These are phyloP conservation scores for Paramicrosporidium saccamoebae DNA, from an alignment of 371 early-diverging fungal species.

Conservation along the genomic window DNA sequence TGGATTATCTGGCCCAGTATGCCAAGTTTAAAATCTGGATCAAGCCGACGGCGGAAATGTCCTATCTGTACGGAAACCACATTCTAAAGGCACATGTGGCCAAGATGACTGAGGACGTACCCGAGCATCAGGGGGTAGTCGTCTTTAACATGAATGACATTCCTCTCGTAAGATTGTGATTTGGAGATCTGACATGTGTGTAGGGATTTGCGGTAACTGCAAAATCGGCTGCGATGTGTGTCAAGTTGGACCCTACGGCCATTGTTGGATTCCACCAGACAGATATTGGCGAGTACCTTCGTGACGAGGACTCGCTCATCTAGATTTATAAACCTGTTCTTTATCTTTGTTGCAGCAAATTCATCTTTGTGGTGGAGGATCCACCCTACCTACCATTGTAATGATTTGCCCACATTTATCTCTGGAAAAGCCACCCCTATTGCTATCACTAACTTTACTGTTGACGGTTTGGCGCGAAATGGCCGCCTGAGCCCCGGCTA, in stretches of 20 bases:
- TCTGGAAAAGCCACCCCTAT: no score
- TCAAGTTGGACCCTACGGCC: constrained; percentile 73
- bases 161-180: constrained; percentile 22
- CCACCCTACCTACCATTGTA: no score
- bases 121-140: constrained; percentile 88
- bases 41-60: constrained; percentile 96
- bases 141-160: constrained; percentile 73
- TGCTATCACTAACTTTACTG: no score
- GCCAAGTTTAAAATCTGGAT: constrained; percentile 92
- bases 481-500: no score
- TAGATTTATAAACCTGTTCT: no score
- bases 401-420: no score
- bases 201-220: constrained; percentile 95
- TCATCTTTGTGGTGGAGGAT: no score
- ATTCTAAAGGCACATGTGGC: constrained; percentile 90
- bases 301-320: constrained; percentile 61
- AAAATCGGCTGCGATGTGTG: constrained; percentile 50
- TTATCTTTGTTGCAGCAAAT: no score
- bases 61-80: constrained; percentile 95
- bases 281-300: constrained; percentile 94
- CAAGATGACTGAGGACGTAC: constrained; percentile 81
- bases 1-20: constrained; percentile 74
- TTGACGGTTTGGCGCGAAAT: no score
- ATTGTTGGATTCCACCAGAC: constrained; percentile 90
- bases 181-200: neutral